These are phyloP conservation scores for Phylloporus scabripes DNA, from an alignment of 768 basidiomycete species.

Conservation along the genomic window DNA sequence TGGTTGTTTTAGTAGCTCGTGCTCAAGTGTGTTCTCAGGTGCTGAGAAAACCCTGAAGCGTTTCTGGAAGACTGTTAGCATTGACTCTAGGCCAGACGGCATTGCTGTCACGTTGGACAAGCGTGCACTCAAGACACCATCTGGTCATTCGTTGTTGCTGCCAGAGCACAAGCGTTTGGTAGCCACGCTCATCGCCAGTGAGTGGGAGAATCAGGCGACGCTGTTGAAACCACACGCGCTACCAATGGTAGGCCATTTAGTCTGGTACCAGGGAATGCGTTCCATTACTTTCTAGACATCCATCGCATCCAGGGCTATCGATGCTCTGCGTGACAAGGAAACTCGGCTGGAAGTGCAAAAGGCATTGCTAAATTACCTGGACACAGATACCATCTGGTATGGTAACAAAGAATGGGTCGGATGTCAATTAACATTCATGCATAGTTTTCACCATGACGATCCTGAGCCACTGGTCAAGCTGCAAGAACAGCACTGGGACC, in stretches of 20 bases:
- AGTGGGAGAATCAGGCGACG: slow-evolving; percentile 93
- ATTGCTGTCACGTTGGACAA: slow-evolving; percentile 73
- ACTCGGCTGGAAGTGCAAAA: slow-evolving; percentile 59
- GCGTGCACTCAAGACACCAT: slow-evolving; percentile 83
- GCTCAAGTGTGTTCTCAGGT: slow-evolving; percentile 41
- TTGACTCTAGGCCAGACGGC: slow-evolving; percentile 52
- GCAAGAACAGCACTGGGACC: slow-evolving; percentile 84
- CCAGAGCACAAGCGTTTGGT: slow-evolving; percentile 66
- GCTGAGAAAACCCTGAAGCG: slow-evolving; percentile 82
- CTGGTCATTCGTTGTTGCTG: slow-evolving; percentile 67
- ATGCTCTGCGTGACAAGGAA: slow-evolving; percentile 55
- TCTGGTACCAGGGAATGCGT: background rate
- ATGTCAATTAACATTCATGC: background rate
- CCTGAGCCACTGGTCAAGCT: slow-evolving; percentile 71
- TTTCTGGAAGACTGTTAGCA: slow-evolving; percentile 91
- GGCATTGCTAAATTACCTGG: slow-evolving; percentile 75
- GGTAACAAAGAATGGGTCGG: slow-evolving; percentile 9
- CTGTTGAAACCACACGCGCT: slow-evolving; percentile 85
- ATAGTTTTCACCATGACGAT: slow-evolving; percentile 77
- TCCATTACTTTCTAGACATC: slow-evolving; percentile 63
- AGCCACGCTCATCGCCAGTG: slow-evolving; percentile 83
- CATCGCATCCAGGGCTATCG: slow-evolving; percentile 83
- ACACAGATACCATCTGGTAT: slow-evolving; percentile 92
- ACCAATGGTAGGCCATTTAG: slow-evolving; percentile 61
- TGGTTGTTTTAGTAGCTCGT: background rate